Evolutionary conservation across 2,329 filamentous ascomycete species (phyloP).

Genomic region (Septoria petroselini): DNA sequence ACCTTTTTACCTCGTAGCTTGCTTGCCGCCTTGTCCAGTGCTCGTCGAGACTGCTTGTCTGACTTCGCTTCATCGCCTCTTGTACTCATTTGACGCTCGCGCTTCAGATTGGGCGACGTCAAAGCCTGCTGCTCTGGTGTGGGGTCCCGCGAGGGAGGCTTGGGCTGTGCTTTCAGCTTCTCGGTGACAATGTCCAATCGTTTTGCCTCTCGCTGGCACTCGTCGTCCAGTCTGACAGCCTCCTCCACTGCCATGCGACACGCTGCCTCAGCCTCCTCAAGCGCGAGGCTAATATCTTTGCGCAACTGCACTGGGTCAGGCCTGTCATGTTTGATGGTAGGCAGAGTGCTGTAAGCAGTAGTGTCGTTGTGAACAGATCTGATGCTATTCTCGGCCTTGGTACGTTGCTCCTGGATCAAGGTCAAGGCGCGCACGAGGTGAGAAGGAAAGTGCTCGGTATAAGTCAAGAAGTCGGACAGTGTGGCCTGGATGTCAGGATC

Average conservation of each 20-base stretch:
- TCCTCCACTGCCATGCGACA: slow-evolving; percentile 40
- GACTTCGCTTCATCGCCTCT: slow-evolving; percentile 29
- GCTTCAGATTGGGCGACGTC: slow-evolving; percentile 38
- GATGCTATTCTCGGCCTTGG: slow-evolving; percentile 44
- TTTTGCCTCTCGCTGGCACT: slow-evolving; percentile 43
- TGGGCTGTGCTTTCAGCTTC: slow-evolving; percentile 60
- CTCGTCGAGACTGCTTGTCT: slow-evolving; percentile 30
- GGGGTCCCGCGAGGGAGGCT: slow-evolving; percentile 60
- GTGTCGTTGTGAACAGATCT: slow-evolving; percentile 49
- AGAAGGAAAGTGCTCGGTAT: slow-evolving; percentile 66
- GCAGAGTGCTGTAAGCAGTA: slow-evolving; percentile 50
- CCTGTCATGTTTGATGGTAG: slow-evolving; percentile 48
- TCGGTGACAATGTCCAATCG: slow-evolving; percentile 58
- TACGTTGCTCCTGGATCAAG: slow-evolving; percentile 55
- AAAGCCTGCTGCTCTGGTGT: slow-evolving; percentile 44
- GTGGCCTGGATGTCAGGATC: slow-evolving; percentile 65
- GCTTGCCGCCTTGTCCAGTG: slow-evolving; percentile 36
- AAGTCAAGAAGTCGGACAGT: slow-evolving; percentile 65
- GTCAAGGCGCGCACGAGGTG: slow-evolving; percentile 62
- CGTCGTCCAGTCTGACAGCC: slow-evolving; percentile 36
- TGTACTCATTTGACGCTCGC: slow-evolving; percentile 33
- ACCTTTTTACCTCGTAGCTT: slow-evolving; percentile 39
- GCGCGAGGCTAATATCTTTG: slow-evolving; percentile 54
- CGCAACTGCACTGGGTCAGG: slow-evolving; percentile 54
- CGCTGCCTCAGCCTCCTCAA: slow-evolving; percentile 37